Evolutionary conservation across 805 yeast genomes (phyloP).

Genomic region (Zygoascus flipseniorum): DNA sequence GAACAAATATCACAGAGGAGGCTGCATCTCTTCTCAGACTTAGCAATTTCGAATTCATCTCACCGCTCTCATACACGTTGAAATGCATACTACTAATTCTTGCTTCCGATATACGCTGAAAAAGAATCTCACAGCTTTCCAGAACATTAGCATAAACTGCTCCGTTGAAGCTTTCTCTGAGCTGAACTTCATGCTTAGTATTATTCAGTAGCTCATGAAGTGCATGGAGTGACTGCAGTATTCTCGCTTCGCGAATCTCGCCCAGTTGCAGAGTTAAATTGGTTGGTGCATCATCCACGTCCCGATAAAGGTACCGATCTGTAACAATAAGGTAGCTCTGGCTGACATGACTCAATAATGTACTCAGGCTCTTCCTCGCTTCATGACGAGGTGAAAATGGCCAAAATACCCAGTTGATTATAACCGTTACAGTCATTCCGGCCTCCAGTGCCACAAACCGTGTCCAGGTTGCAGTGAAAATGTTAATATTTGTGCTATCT

Average conservation of each 20-base stretch:
- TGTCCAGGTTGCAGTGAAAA: slow-evolving; percentile 34
- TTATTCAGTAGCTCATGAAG: slow-evolving; percentile 31
- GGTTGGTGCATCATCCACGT: slow-evolving; percentile 39
- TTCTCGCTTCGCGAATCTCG: slow-evolving; percentile 40
- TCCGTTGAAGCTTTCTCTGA: slow-evolving; percentile 29
- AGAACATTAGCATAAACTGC: slow-evolving; percentile 29
- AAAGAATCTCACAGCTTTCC: slow-evolving; percentile 31
- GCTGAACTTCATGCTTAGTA: slow-evolving; percentile 32
- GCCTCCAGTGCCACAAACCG: slow-evolving; percentile 33
- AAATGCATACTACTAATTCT: slow-evolving; percentile 41
- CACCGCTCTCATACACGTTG: slow-evolving; percentile 38
- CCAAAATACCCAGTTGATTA: slow-evolving; percentile 40
- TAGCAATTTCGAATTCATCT: slow-evolving; percentile 32
- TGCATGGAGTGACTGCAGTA: slow-evolving; percentile 37
- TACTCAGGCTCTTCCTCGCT: slow-evolving; percentile 32
- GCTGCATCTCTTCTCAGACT: slow-evolving; percentile 41
- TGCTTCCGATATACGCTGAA: slow-evolving; percentile 40
- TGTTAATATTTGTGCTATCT: not conserved
- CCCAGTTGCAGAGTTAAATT: slow-evolving; percentile 36
- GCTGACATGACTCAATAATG: slow-evolving; percentile 35
- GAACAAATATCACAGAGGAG: slow-evolving; percentile 36
- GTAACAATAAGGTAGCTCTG: slow-evolving; percentile 41
- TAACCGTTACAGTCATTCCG: slow-evolving; percentile 32
- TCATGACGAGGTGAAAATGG: slow-evolving; percentile 40
- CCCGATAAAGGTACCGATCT: slow-evolving; percentile 42